Conservation (phyloP, 2,329 filamentous ascomycete species). For the Fusarium chlamydosporum region DNA sequence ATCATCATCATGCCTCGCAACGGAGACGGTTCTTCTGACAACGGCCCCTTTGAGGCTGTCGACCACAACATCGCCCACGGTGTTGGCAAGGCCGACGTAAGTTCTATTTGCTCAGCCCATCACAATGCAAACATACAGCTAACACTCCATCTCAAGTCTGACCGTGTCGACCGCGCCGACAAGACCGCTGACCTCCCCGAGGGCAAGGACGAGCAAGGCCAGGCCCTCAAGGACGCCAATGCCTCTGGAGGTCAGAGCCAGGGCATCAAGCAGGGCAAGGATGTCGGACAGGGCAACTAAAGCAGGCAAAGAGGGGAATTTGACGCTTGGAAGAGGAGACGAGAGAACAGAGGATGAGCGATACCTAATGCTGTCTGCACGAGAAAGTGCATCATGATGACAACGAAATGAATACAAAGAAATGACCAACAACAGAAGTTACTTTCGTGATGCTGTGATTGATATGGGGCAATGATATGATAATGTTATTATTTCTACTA, state of each 20-base stretch:
- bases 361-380: constrained; percentile 38
- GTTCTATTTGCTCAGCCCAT: constrained; percentile 16
- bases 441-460: constrained; percentile 15
- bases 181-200: constrained; percentile 66
- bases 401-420: constrained; percentile 40
- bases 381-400: constrained; percentile 31
- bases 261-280: constrained; percentile 58
- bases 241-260: constrained; percentile 63
- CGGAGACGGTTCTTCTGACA: constrained; percentile 64
- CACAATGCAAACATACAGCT: background rate
- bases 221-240: constrained; percentile 56
- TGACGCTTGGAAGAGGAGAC: background rate
- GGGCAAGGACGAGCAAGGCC: constrained; percentile 59
- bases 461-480: background rate
- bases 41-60: constrained; percentile 60
- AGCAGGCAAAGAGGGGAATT: background rate
- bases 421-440: constrained; percentile 18
- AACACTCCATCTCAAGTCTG: constrained; percentile 40
- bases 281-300: constrained; percentile 59
- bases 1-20: constrained; percentile 63
- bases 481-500: background rate
- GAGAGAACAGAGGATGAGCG: constrained; percentile 24
- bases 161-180: constrained; percentile 62
- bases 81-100: constrained; percentile 57
- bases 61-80: constrained; percentile 63